Evolutionary conservation across 2,329 filamentous ascomycete genomes (phyloP).

Genomic region (Fusarium chaquense): DNA sequence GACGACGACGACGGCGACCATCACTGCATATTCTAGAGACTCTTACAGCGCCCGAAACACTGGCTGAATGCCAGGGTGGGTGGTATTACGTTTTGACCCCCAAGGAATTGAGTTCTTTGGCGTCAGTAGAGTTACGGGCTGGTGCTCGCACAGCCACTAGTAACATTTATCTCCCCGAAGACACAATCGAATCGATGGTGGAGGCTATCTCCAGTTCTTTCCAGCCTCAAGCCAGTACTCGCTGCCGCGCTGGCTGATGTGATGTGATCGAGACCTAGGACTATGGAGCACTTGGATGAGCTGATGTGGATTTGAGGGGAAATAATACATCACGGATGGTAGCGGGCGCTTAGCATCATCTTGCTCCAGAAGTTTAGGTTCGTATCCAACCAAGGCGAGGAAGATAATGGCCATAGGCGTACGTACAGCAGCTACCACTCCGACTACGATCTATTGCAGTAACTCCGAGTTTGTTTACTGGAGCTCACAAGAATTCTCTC

Average conservation of each 20-base stretch:
- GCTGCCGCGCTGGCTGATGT: conserved; percentile 5
- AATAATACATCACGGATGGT: conserved; percentile 18
- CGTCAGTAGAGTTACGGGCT: conserved; percentile 33
- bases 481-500: conserved; percentile 18
- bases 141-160: conserved; percentile 19
- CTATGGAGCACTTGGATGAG: conserved; percentile 16
- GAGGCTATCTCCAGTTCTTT: conserved; percentile 11
- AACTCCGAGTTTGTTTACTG: conserved; percentile 21
- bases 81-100: conserved; percentile 17
- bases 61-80: neutral
- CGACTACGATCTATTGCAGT: conserved; percentile 5
- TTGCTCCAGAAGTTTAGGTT: conserved; percentile 36
- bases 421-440: neutral
- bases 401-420: conserved; percentile 2
- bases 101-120: conserved; percentile 39
- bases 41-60: conserved; percentile 24
- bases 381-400: conserved; percentile 5
- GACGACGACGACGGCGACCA: neutral
- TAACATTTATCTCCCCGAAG: conserved; percentile 17
- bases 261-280: conserved; percentile 27
- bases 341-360: conserved; percentile 10
- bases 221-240: neutral
- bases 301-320: conserved; percentile 8
- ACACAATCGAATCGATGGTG: conserved; percentile 23
- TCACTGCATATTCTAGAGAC: neutral